These are phyloP conservation scores for Paramecium bursaria DNA, from an alignment of 73 alveolate genomes.

Conservation along the genomic window DNA sequence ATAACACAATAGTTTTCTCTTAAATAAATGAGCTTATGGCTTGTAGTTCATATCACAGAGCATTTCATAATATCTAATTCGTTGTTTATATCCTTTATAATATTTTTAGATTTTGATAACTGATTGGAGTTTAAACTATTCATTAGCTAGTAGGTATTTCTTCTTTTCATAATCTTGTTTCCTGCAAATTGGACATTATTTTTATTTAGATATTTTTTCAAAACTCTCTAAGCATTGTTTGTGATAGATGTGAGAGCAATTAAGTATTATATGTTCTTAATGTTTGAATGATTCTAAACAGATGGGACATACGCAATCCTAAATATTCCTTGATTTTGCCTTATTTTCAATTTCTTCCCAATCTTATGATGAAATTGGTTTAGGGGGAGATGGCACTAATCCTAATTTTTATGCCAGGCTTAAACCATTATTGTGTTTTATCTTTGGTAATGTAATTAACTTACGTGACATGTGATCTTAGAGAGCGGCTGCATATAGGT, in stretches of 20 bases:
- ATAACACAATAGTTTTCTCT: slow-evolving; percentile 39
- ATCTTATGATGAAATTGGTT: slow-evolving; percentile 60
- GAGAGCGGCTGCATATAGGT: slow-evolving; percentile 63
- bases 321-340: slow-evolving; percentile 45
- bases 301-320: slow-evolving; percentile 67
- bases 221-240: slow-evolving; percentile 56
- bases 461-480: slow-evolving; percentile 61
- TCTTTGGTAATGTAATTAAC: slow-evolving; percentile 1
- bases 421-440: slow-evolving; percentile 1
- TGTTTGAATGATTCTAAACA: slow-evolving; percentile 61
- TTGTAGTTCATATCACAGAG: slow-evolving; percentile 1
- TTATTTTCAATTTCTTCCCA: slow-evolving; percentile 61
- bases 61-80: slow-evolving; percentile 49
- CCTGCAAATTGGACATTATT: slow-evolving; percentile 72
- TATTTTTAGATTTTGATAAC: slow-evolving; percentile 54
- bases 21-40: slow-evolving; percentile 15
- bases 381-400: slow-evolving; percentile 65
- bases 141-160: slow-evolving; percentile 23
- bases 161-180: slow-evolving; percentile 67
- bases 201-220: slow-evolving; percentile 57
- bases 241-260: slow-evolving; percentile 66
- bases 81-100: slow-evolving; percentile 1
- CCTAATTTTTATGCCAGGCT: slow-evolving; percentile 71
- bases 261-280: slow-evolving; percentile 40
- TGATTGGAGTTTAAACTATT: slow-evolving; percentile 29